phyloP scores from a whole-genome alignment of 1,139 yeast genomes.

The Hyphopichia fennica region DNA sequence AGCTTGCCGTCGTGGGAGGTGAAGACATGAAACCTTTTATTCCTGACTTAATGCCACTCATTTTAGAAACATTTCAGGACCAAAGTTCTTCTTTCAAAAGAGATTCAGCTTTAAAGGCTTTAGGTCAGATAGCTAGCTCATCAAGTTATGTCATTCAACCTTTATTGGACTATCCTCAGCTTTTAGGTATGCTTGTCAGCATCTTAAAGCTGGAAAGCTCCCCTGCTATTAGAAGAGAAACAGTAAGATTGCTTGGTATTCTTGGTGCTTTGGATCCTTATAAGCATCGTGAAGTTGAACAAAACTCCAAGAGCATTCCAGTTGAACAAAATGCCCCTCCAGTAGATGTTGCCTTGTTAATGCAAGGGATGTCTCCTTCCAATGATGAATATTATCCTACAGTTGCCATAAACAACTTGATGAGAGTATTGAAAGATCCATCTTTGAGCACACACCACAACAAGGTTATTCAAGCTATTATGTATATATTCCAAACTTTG shows the following conservation, averaged over 20 bases:
- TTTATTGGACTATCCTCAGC: slow-evolving; percentile 83
- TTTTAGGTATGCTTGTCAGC: slow-evolving; percentile 76
- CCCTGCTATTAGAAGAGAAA: slow-evolving; percentile 73
- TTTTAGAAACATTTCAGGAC: slow-evolving; percentile 86
- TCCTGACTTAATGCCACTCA: slow-evolving; percentile 78
- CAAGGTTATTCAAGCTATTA: slow-evolving; percentile 86
- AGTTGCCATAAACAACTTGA: slow-evolving; percentile 82
- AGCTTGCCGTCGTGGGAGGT: slow-evolving; percentile 84
- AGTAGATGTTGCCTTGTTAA: slow-evolving; percentile 81
- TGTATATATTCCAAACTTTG: slow-evolving; percentile 84
- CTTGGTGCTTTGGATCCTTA: slow-evolving; percentile 97
- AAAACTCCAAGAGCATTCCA: slow-evolving; percentile 58
- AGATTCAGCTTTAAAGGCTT: slow-evolving; percentile 83
- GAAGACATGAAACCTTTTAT: slow-evolving; percentile 77
- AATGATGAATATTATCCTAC: slow-evolving; percentile 95
- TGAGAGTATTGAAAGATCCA: slow-evolving; percentile 81
- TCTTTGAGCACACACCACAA: slow-evolving; percentile 86
- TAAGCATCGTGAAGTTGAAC: slow-evolving; percentile 88
- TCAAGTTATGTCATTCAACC: slow-evolving; percentile 97
- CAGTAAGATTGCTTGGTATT: slow-evolving; percentile 86
- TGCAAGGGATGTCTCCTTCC: slow-evolving; percentile 94
- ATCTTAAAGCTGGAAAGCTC: slow-evolving; percentile 82
- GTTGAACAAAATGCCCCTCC: slow-evolving; percentile 87
- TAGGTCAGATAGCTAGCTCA: slow-evolving; percentile 87
- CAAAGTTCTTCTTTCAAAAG: slow-evolving; percentile 84